These are phyloP conservation scores for Marasmius oreades DNA, from an alignment of 1,284 basidiomycete genomes.

Conservation along the genomic window DNA sequence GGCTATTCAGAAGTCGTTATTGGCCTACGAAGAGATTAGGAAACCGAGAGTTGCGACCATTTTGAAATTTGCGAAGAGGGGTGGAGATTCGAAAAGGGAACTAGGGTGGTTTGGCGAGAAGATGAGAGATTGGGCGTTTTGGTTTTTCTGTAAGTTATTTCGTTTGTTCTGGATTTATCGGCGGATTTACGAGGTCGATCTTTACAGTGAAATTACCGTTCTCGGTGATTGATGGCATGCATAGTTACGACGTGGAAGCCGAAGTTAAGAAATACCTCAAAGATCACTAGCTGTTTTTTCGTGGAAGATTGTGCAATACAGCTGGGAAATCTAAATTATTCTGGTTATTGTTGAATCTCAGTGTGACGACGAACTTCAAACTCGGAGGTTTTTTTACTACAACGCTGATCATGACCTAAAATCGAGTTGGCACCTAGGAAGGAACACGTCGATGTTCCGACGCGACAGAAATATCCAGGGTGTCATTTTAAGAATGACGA, in stretches of 20 bases:
- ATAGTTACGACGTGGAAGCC: not conserved
- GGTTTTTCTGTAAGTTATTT: slow-evolving; percentile 26
- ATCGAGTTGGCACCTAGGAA: no score
- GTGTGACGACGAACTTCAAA: no score
- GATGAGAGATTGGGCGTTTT: slow-evolving; percentile 29
- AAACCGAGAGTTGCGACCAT: slow-evolving; percentile 30
- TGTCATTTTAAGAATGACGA: no score
- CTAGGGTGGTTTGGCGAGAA: slow-evolving; percentile 25
- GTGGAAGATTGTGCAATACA: no score
- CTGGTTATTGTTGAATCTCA: no score
- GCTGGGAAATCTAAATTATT: no score
- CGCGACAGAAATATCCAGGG: no score
- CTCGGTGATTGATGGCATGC: not conserved
- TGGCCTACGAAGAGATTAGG: slow-evolving; percentile 30
- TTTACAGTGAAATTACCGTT: not conserved
- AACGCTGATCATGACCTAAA: no score
- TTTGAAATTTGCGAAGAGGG: slow-evolving; percentile 29
- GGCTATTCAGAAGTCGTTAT: not conserved
- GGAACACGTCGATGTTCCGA: no score
- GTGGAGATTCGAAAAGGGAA: slow-evolving; percentile 27
- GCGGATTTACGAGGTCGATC: not conserved
- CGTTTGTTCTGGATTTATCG: not conserved
- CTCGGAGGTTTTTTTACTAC: no score
- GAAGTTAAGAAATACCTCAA: not conserved
- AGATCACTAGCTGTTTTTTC: no score